phyloP scores from a whole-genome alignment of 2,329 filamentous ascomycete species.

The Talaromyces marneffei region DNA sequence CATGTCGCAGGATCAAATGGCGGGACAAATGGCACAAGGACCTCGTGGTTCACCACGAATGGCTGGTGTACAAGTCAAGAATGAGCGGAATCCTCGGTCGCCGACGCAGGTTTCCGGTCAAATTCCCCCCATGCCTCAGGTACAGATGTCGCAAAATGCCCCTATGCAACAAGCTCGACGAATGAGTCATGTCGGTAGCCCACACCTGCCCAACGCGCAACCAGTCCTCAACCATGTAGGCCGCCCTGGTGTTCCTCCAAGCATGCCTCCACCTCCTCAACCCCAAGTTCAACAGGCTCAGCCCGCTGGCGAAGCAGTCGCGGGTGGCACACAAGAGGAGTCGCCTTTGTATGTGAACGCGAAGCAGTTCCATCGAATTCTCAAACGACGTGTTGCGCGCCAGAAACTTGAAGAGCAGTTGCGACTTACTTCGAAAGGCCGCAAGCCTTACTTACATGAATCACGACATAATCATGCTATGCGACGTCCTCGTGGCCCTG shows the following conservation, averaged over 20 bases:
- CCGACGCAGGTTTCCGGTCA: constrained; percentile 63
- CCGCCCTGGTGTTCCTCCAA: constrained; percentile 47
- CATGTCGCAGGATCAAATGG: constrained; percentile 64
- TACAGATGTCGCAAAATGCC: constrained; percentile 50
- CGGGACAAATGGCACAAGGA: constrained; percentile 52
- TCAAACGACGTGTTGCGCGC: constrained; percentile 87
- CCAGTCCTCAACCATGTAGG: constrained; percentile 67
- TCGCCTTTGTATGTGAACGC: constrained; percentile 96
- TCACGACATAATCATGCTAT: constrained; percentile 98
- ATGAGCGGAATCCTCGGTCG: constrained; percentile 70
- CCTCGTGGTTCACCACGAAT: constrained; percentile 68
- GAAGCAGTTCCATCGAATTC: constrained; percentile 95
- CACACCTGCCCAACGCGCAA: constrained; percentile 66
- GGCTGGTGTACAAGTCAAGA: constrained; percentile 61
- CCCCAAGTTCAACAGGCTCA: constrained; percentile 60
- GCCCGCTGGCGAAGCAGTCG: constrained; percentile 73
- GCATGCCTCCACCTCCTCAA: constrained; percentile 49
- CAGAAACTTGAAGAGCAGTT: constrained; percentile 92
- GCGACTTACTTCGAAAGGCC: constrained; percentile 84
- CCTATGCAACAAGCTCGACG: constrained; percentile 57
- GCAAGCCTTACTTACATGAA: constrained; percentile 95
- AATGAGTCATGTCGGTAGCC: constrained; percentile 68
- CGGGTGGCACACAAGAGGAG: constrained; percentile 66
- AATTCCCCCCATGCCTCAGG: constrained; percentile 47
- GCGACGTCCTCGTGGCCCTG: constrained; percentile 86